Evolutionary conservation across 1,284 basidiomycete genomes (phyloP), one percentile per base, ranked within the genome.

Genomic region (Cutaneotrichosporon dermatis): DNA sequence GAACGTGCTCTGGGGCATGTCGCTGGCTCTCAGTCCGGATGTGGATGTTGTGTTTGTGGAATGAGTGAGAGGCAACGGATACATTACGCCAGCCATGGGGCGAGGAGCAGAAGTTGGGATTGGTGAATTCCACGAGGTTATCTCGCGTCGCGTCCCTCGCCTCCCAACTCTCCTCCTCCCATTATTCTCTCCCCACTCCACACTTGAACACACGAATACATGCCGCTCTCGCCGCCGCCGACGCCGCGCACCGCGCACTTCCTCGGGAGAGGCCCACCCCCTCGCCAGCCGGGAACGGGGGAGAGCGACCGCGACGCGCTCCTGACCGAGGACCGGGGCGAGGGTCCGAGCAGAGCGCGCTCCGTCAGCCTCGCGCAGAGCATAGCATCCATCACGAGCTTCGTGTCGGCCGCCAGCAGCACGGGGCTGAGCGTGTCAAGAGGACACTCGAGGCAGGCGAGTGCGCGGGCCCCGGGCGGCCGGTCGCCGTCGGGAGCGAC

Each of bases 1-100:
- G 69, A 77, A 76, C 0, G 76, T 76, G 11, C 58, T 37, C 60
- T 77, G 76, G 7, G 57, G 35, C 63, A 64, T 64, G 25, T 45
- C 54, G 34, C 33, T 6, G 7, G 11, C 5, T n/a, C 33, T 6
- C 10, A 11, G 35, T 13, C 35, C 25, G 11, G 43, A 16, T n/a
- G 44, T 11, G 9, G 33, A 33, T 33, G 33, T 9, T n/a, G 10
- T 10, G 33, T n/a, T 36, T 25, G 33, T 4, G 13, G 46, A 13
- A 49, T 25, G 34, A 6, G 46, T 25, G 25, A 25, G 25, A 25
- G 25, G 25, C 25, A 25, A 25, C 25, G 25, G 25, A 25, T 25
- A 25, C 25, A 25, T 25, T 25, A 25, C 25, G 25, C 25, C 25
- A 3, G 25, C 25, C 25, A 3, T 25, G 25, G 25, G 25, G 25